A percentile compares a stretch with the other conserved stretches of the same genome.
phyloP scores from a whole-genome alignment of 768 basidiomycete species.

The Phlegmacium glaucopus region DNA sequence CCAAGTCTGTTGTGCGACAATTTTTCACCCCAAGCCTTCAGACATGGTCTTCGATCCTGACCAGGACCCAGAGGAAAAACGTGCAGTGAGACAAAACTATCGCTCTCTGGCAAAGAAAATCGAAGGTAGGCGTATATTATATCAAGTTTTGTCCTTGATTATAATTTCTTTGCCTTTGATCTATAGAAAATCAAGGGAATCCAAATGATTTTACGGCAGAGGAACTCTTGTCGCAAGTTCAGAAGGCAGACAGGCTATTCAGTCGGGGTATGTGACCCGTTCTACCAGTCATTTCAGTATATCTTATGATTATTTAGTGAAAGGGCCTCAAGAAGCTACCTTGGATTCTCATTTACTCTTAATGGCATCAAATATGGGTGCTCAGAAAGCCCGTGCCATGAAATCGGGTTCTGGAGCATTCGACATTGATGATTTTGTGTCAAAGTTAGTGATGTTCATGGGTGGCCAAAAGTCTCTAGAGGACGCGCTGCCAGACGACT shows the following conservation, averaged over 20 bases:
- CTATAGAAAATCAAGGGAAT: constrained; percentile 44
- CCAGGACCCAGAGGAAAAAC: constrained; percentile 79
- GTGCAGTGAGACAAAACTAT: constrained; percentile 70
- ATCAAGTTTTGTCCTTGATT: not conserved
- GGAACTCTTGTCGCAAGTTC: constrained; percentile 52
- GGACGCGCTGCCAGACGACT: constrained; percentile 41
- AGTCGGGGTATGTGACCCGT: constrained; percentile 45
- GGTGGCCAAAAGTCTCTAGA: constrained; percentile 56
- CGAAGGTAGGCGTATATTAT: constrained; percentile 54
- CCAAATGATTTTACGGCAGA: constrained; percentile 55
- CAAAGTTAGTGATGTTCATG: constrained; percentile 72
- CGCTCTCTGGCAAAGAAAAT: constrained; percentile 60
- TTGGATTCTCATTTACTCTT: constrained; percentile 84
- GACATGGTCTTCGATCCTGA: constrained; percentile 73
- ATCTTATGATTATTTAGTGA: constrained; percentile 40
- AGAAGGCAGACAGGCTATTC: constrained; percentile 60
- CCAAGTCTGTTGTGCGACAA: not conserved
- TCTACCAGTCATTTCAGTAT: not conserved
- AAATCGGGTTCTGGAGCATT: constrained; percentile 86
- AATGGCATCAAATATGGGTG: constrained; percentile 73
- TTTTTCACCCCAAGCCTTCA: constrained; percentile 1
- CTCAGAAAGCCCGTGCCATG: constrained; percentile 88
- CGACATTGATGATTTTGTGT: constrained; percentile 88
- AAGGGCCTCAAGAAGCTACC: constrained; percentile 83
- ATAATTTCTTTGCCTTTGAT: not conserved